Percentiles rank a stretch among this genome's conserved stretches.
Conservation (phyloP, 2,329 filamentous ascomycete species). For the Aspergillus sp. region DNA sequence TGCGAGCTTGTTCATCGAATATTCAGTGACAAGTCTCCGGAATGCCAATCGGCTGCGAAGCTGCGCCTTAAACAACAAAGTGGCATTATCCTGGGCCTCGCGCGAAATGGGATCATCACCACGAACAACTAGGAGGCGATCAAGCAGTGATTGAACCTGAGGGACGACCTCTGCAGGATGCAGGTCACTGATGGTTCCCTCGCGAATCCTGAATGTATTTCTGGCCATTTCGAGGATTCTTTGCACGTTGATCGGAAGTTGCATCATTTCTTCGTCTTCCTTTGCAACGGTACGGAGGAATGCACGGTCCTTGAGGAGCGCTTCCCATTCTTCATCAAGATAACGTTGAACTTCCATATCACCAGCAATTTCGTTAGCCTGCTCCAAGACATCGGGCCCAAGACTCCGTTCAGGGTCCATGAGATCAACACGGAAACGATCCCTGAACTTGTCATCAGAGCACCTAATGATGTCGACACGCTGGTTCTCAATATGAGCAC, state of each 20-base stretch:
- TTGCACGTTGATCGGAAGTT: constrained; percentile 83
- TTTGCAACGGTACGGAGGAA: constrained; percentile 66
- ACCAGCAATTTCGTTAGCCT: constrained; percentile 77
- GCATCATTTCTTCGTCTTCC: constrained; percentile 77
- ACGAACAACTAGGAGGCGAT: constrained; percentile 75
- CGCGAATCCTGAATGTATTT: constrained; percentile 83
- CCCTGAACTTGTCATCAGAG: constrained; percentile 69
- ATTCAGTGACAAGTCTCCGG: constrained; percentile 81
- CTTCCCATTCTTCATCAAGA: constrained; percentile 82
- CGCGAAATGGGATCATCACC: constrained; percentile 73
- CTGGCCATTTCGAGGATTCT: constrained; percentile 88
- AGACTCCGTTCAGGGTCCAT: constrained; percentile 63
- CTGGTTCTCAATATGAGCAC: constrained; percentile 88
- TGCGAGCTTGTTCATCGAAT: constrained; percentile 81
- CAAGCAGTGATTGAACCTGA: constrained; percentile 65
- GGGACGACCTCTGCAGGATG: constrained; percentile 82
- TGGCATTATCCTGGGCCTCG: constrained; percentile 84
- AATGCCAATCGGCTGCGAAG: constrained; percentile 83
- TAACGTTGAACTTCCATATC: constrained; percentile 81
- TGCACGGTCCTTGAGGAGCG: constrained; percentile 65
- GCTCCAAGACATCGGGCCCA: constrained; percentile 67
- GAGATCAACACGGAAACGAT: constrained; percentile 78
- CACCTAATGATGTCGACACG: constrained; percentile 78
- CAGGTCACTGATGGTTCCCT: constrained; percentile 77
- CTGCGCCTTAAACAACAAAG: constrained; percentile 85